A percentile compares a stretch with the other conserved stretches of the same genome.
phyloP scores from a whole-genome alignment of 768 basidiomycete genomes.

The Psilocybe tampanensis region DNA sequence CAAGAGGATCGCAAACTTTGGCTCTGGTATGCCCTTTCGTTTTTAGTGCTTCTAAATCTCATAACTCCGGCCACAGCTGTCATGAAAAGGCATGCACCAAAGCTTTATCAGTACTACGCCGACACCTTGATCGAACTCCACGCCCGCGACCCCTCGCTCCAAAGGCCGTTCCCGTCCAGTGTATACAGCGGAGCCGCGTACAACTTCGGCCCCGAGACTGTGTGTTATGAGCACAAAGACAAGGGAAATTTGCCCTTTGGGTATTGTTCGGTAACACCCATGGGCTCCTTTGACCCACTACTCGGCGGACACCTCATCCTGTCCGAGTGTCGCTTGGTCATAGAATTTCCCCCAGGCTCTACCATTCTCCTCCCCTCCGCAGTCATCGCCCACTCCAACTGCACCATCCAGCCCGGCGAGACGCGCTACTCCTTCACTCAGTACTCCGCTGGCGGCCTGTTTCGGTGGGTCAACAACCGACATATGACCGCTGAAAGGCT shows the following conservation, averaged over 20 bases:
- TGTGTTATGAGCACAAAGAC: conserved; percentile 5
- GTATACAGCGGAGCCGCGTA: background rate
- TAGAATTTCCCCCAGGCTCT: conserved; percentile 9
- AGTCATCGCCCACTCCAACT: conserved; percentile 4
- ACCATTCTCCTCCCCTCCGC: conserved; percentile 7
- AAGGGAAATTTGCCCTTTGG: conserved; percentile 7
- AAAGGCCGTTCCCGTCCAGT: background rate
- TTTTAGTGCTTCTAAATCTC: background rate
- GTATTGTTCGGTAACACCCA: conserved; percentile 3
- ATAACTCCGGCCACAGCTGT: background rate
- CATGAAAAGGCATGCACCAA: conserved; percentile 4
- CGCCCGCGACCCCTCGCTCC: background rate
- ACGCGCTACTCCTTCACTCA: conserved; percentile 7
- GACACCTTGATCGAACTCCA: background rate
- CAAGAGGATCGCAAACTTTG: conserved; percentile 6
- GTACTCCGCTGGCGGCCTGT: conserved; percentile 5
- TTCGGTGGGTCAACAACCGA: conserved; percentile 4
- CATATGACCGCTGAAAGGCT: background rate
- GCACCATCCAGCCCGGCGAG: background rate
- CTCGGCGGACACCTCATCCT: conserved; percentile 6
- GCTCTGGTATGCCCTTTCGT: background rate
- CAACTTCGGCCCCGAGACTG: conserved; percentile 5
- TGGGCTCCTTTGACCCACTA: background rate
- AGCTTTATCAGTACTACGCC: conserved; percentile 1
- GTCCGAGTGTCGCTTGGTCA: background rate